Percentiles rank a stretch among this genome's conserved stretches.
Evolutionary conservation across 805 yeast genomes (phyloP).

Genomic region (Candida methanosorbosa): DNA sequence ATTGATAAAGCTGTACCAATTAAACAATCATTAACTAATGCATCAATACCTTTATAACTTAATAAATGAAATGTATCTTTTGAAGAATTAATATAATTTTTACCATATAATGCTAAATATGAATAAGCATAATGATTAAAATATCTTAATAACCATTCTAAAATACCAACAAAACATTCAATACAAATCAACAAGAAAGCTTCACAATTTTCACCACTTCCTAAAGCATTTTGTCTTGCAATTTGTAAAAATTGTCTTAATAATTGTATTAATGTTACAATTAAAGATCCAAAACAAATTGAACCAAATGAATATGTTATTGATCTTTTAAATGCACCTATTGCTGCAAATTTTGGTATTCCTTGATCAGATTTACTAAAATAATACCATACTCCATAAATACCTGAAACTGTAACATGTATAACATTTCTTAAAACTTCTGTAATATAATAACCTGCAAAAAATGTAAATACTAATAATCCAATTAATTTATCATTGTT

Average conservation of each 20-base stretch:
- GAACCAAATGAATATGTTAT: constrained; percentile 85
- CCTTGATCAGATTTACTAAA: constrained; percentile 33
- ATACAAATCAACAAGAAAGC: constrained; percentile 40
- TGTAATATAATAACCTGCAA: constrained; percentile 76
- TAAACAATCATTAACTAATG: constrained; percentile 74
- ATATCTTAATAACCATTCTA: constrained; percentile 47
- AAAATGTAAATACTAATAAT: constrained; percentile 63
- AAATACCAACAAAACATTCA: constrained; percentile 49
- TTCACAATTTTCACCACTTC: constrained; percentile 32
- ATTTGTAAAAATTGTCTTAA: constrained; percentile 46
- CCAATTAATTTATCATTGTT: constrained; percentile 14
- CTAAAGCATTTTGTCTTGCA: constrained; percentile 34
- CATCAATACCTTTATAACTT: constrained; percentile 74
- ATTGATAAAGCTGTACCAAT: constrained; percentile 63
- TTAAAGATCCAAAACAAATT: constrained; percentile 69
- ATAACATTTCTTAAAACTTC: constrained; percentile 80
- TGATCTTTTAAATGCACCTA: constrained; percentile 70
- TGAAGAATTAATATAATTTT: constrained; percentile 64
- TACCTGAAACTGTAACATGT: constrained; percentile 75
- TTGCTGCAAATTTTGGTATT: constrained; percentile 55
- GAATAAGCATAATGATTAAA: constrained; percentile 89
- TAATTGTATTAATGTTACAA: constrained; percentile 68
- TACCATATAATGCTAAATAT: constrained; percentile 81
- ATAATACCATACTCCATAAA: constrained; percentile 89
- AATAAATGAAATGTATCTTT: constrained; percentile 75